Conservation (phyloP, 2,329 filamentous ascomycete species). For the Aspergillus sp. region DNA sequence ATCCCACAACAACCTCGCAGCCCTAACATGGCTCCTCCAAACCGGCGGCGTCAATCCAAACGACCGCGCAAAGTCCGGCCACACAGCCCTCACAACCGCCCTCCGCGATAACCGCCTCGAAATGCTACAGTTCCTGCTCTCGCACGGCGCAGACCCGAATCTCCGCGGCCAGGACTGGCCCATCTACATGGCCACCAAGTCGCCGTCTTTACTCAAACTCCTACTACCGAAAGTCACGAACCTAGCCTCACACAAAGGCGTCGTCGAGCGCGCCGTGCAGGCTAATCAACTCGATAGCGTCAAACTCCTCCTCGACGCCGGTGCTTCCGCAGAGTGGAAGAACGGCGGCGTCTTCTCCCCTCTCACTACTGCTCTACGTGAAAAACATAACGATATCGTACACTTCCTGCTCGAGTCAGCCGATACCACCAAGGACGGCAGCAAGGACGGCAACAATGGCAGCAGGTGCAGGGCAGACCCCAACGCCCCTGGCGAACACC, state of each 20-base stretch:
- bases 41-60: slow-evolving; percentile 59
- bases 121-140: slow-evolving; percentile 59
- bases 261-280: slow-evolving; percentile 66
- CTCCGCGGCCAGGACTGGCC: slow-evolving; percentile 69
- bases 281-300: slow-evolving; percentile 67
- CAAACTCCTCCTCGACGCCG: slow-evolving; percentile 63
- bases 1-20: slow-evolving; percentile 60
- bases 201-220: slow-evolving; percentile 59
- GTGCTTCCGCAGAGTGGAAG: slow-evolving; percentile 68
- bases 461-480: not conserved
- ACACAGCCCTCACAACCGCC: slow-evolving; percentile 65
- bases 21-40: slow-evolving; percentile 60
- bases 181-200: slow-evolving; percentile 65
- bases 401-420: not conserved
- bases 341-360: slow-evolving; percentile 72
- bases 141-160: slow-evolving; percentile 61
- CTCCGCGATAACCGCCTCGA: slow-evolving; percentile 61
- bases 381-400: slow-evolving; percentile 48
- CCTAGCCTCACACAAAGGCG: slow-evolving; percentile 51
- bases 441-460: too few species aligned
- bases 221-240: slow-evolving; percentile 54
- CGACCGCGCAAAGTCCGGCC: slow-evolving; percentile 56
- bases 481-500: not conserved
- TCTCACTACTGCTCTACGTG: slow-evolving; percentile 66
- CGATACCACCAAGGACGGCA: too few species aligned